Base-by-base conservation (phyloP, 306 rosid genomes). In the Citrullus amarus region DNA sequence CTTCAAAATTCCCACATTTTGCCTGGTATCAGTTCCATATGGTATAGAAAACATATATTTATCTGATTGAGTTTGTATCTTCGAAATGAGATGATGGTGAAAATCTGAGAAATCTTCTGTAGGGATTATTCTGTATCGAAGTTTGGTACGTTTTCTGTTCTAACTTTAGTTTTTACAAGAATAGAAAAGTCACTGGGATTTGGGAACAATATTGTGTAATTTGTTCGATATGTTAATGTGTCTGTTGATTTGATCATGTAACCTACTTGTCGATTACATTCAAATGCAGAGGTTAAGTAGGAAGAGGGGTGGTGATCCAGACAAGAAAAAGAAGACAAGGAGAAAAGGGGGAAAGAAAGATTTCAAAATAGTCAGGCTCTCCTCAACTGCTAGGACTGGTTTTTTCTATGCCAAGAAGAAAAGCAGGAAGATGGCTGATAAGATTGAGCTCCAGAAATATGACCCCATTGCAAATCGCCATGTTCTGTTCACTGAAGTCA, bases 371-470 rank as follows among this genome's bases (percentile, higher is more conserved):
- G 82, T 94, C 25, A 81, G 90, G 66, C 93, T 94, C 48, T 89
- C 91, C 30, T 94, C 97, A 30, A 90, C 97, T 77, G 97, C 97
- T 7, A 95, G 97, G 58, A 94, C 97, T 66, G 97, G 98, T 41
- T 94, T 92, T 85, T 94, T 94, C 86, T 90, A 94, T 79, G 93
- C 90, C 11, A 94, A 94, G 96, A 90, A 88, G 86, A 94, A 94
- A 81, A 95, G 96, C 13, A 88, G 90, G 48, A 87, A 82, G 81
- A 78, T 92, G 65, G 83, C 86, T 4, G 97, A 88, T 86, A 92
- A 92, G 88, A 96, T 94, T 36, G 93, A 92, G 88, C 89, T 94
- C 66, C 87, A 91, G 20, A 94, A 94, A 78, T 94, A 76, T 56
- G 98, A 94, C 80, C 97, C 98, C 11, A 77, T 92, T 74, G 98